Conservation (phyloP, 2,329 filamentous ascomycete species). For the Rhynchosporium graminicola region DNA sequence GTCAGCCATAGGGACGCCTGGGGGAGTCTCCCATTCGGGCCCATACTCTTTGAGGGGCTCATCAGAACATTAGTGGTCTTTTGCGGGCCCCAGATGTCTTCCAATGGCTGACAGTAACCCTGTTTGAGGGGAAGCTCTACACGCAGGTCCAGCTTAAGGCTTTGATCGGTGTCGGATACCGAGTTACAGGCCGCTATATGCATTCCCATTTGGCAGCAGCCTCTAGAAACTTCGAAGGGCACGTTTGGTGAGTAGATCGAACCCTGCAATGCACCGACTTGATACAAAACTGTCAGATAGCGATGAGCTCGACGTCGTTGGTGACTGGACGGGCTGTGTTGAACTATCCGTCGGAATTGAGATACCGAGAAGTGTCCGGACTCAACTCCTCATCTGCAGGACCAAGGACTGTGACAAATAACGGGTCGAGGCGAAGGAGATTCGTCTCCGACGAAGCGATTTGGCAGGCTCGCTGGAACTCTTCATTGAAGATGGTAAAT, state of each 20-base stretch:
- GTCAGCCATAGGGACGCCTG: background rate
- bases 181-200: background rate
- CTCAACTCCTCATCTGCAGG: background rate
- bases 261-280: background rate
- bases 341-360: background rate
- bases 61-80: background rate
- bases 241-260: background rate
- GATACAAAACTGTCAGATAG: background rate
- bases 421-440: background rate
- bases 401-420: conserved; percentile 12
- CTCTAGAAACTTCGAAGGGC: background rate
- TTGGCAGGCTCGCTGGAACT: too few species aligned
- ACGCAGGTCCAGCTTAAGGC: background rate
- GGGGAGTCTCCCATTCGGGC: background rate
- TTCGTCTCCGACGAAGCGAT: too few species aligned
- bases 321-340: background rate
- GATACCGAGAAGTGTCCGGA: conserved; percentile 12
- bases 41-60: background rate
- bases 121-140: background rate
- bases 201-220: background rate
- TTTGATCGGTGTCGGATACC: background rate
- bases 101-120: background rate
- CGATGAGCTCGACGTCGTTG: background rate
- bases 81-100: background rate
- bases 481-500: too few species aligned